These are phyloP conservation scores for Singerocomus inundabilis DNA, from an alignment of 1,284 basidiomycete species.

Conservation along the genomic window DNA sequence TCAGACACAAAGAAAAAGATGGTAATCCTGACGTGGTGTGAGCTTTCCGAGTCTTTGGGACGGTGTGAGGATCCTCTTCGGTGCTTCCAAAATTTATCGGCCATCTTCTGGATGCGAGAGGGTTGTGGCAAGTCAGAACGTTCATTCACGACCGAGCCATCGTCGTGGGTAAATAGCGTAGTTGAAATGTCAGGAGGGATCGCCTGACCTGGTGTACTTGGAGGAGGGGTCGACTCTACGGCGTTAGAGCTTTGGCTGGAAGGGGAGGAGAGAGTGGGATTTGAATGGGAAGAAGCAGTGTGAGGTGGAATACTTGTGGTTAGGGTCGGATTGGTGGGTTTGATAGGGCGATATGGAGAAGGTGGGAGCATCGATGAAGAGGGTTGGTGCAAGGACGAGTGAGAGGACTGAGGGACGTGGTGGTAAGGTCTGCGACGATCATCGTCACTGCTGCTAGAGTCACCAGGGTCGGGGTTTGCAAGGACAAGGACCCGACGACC, in stretches of 20 bases:
- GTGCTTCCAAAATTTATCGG: conserved; percentile 27
- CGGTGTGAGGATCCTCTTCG: conserved; percentile 32
- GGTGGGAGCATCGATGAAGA: conserved; percentile 23
- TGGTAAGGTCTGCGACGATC: conserved; percentile 22
- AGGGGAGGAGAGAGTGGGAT: conserved; percentile 58
- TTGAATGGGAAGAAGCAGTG: conserved; percentile 40
- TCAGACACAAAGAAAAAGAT: neutral
- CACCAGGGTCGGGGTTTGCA: conserved; percentile 57
- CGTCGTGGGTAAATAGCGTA: conserved; percentile 37
- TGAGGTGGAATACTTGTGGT: conserved; percentile 41
- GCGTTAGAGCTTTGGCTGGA: conserved; percentile 65
- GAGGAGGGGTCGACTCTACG: conserved; percentile 58
- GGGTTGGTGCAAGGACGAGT: conserved; percentile 22
- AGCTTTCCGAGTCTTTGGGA: conserved; percentile 30
- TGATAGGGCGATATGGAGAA: conserved; percentile 27
- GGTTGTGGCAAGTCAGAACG: conserved; percentile 30
- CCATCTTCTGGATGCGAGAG: conserved; percentile 31
- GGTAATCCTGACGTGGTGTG: conserved; percentile 25
- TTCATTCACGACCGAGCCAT: conserved; percentile 32
- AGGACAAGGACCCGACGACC: conserved; percentile 48
- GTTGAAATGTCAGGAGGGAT: conserved; percentile 43
- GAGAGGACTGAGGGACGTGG: conserved; percentile 30
- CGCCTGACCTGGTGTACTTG: conserved; percentile 57
- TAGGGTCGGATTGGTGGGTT: conserved; percentile 33
- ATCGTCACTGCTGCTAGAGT: conserved; percentile 47